phyloP scores from a whole-genome alignment of 1,284 basidiomycete species.

The Leccinum fuscescens region DNA sequence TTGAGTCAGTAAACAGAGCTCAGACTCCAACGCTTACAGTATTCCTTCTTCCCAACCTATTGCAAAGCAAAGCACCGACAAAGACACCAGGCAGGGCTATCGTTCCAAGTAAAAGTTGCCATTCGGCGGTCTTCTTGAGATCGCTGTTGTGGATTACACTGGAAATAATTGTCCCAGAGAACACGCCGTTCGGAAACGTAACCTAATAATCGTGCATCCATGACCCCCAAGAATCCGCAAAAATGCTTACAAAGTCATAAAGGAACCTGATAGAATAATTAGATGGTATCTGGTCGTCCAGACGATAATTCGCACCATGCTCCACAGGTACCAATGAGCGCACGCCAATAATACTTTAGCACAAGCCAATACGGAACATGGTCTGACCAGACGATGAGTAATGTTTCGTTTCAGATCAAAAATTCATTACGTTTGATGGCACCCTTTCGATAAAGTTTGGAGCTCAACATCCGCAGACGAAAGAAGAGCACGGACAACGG shows the following conservation, averaged over 20 bases:
- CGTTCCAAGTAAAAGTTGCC: slow-evolving; percentile 66
- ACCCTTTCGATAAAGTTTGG: slow-evolving; percentile 61
- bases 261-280: slow-evolving; percentile 51
- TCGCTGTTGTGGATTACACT: slow-evolving; percentile 53
- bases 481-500: slow-evolving; percentile 72
- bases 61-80: slow-evolving; percentile 61
- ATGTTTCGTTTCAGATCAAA: background rate
- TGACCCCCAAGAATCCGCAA: background rate
- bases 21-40: slow-evolving; percentile 41
- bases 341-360: slow-evolving; percentile 66
- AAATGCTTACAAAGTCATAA: slow-evolving; percentile 61
- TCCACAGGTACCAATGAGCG: slow-evolving; percentile 67
- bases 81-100: slow-evolving; percentile 68
- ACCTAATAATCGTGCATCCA: slow-evolving; percentile 37
- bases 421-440: slow-evolving; percentile 57
- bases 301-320: slow-evolving; percentile 49
- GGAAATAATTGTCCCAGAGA: slow-evolving; percentile 64
- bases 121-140: slow-evolving; percentile 64
- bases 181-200: slow-evolving; percentile 72
- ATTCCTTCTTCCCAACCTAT: slow-evolving; percentile 60
- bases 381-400: slow-evolving; percentile 33
- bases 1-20: slow-evolving; percentile 2
- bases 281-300: slow-evolving; percentile 2
- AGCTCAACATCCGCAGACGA: slow-evolving; percentile 70
- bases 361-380: slow-evolving; percentile 65